These are phyloP conservation scores for Lactarius hatsudake DNA, from an alignment of 768 basidiomycete genomes.

Conservation along the genomic window DNA sequence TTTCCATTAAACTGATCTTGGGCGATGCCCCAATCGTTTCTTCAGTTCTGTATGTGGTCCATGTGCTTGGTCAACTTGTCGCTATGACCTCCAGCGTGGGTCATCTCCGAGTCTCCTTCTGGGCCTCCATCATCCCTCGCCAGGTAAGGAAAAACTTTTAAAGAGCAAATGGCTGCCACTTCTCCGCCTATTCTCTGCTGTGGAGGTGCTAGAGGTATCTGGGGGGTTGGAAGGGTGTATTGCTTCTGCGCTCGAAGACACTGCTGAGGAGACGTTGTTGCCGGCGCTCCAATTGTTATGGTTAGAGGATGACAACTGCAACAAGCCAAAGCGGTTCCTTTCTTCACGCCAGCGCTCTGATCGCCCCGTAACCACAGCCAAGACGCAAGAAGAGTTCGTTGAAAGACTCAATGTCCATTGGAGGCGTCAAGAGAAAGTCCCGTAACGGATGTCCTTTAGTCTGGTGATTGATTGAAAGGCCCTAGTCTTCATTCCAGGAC, in stretches of 20 bases:
- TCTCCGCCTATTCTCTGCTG: background rate
- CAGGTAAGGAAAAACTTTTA: too few relatives aligned
- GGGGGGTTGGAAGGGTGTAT: background rate
- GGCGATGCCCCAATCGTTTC: too few relatives aligned
- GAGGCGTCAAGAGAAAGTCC: too few relatives aligned
- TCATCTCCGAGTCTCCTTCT: background rate
- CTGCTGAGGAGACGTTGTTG: background rate
- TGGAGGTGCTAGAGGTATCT: background rate
- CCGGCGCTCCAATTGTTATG: background rate
- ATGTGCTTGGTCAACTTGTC: background rate
- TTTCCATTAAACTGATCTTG: background rate
- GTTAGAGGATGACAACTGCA: background rate
- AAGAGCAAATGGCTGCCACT: background rate
- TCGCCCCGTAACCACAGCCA: background rate
- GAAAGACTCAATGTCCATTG: background rate
- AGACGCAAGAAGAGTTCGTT: background rate
- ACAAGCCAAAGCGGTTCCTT: background rate
- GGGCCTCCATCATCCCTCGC: too few relatives aligned
- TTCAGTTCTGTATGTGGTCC: background rate
- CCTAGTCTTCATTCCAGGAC: too few relatives aligned
- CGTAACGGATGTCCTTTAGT: too few relatives aligned
- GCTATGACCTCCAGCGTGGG: background rate
- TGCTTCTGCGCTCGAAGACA: background rate
- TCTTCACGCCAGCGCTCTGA: background rate
- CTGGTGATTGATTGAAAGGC: too few relatives aligned